phyloP scores from a whole-genome alignment of 495 filamentous ascomycete species.

The Choiromyces venosus region DNA sequence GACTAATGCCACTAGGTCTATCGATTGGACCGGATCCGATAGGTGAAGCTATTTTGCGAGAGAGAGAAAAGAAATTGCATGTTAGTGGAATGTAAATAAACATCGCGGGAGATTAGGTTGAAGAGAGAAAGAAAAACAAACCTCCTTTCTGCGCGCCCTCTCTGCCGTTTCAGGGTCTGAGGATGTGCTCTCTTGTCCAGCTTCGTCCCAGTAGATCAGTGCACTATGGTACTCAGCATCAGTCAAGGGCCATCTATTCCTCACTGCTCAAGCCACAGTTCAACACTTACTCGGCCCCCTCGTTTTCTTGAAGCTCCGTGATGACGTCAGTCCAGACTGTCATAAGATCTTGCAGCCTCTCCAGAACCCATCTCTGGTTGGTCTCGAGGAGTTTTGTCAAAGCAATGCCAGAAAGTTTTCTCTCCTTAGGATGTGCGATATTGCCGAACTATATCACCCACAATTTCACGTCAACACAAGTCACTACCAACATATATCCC shows the following conservation, averaged over 20 bases:
- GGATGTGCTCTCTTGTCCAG: constrained; percentile 26
- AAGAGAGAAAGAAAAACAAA: constrained; percentile 9
- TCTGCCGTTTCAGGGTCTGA: constrained; percentile 59
- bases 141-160: constrained; percentile 47
- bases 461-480: not conserved
- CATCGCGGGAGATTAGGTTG: not conserved
- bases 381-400: constrained; percentile 70
- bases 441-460: constrained; percentile 56
- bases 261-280: constrained; percentile 16
- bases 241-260: not conserved
- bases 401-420: constrained; percentile 77
- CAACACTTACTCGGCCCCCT: constrained; percentile 47
- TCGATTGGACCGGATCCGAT: constrained; percentile 64
- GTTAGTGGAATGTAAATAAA: not conserved
- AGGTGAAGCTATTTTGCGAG: constrained; percentile 48
- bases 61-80: not conserved
- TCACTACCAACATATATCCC: constrained; percentile 2
- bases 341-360: constrained; percentile 59
- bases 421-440: constrained; percentile 64
- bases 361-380: constrained; percentile 53
- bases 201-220: constrained; percentile 53
- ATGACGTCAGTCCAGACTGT: constrained; percentile 67
- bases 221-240: constrained; percentile 11
- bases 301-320: constrained; percentile 57
- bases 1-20: constrained; percentile 66